A percentile compares a stretch with the other conserved stretches of the same genome.
These are phyloP conservation scores for Auriscalpium vulgare DNA, from an alignment of 768 basidiomycete species.

Conservation along the genomic window DNA sequence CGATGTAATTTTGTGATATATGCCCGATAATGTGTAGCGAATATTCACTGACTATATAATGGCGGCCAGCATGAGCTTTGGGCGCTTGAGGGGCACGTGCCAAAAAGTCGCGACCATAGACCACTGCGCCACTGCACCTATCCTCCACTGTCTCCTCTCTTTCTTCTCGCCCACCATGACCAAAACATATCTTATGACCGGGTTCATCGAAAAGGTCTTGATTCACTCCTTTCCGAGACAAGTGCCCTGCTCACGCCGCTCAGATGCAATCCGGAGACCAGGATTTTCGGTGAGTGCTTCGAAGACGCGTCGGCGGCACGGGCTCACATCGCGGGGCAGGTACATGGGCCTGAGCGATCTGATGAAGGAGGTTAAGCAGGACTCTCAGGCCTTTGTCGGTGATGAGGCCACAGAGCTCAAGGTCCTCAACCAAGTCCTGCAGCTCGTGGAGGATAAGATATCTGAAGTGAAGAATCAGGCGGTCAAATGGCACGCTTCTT, in stretches of 20 bases:
- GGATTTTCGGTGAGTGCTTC: conserved; percentile 65
- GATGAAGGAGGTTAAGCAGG: conserved; percentile 78
- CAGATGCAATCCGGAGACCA: conserved; percentile 90
- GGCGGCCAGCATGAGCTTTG: too few species aligned
- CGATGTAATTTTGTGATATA: too few species aligned
- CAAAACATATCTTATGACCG: conserved; percentile 79
- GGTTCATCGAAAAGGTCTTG: conserved; percentile 70
- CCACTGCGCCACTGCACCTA: neutral
- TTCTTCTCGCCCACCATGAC: conserved; percentile 47
- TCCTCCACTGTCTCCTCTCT: neutral
- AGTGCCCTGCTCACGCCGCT: conserved; percentile 5
- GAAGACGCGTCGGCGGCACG: conserved; percentile 10
- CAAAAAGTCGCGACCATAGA: too few species aligned
- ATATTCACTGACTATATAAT: too few species aligned
- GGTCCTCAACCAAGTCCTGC: conserved; percentile 75
- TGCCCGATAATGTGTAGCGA: too few species aligned
- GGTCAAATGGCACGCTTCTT: conserved; percentile 74
- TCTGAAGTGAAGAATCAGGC: conserved; percentile 98
- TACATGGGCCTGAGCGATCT: conserved; percentile 97
- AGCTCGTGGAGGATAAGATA: conserved; percentile 88
- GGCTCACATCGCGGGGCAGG: conserved; percentile 32
- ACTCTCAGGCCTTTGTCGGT: conserved; percentile 65
- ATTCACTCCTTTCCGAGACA: conserved; percentile 2
- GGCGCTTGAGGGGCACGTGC: too few species aligned
- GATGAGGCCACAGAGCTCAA: conserved; percentile 84